Base-by-base conservation (phyloP, 352 stramenopile species). In the Saprolegnia diclina region DNA sequence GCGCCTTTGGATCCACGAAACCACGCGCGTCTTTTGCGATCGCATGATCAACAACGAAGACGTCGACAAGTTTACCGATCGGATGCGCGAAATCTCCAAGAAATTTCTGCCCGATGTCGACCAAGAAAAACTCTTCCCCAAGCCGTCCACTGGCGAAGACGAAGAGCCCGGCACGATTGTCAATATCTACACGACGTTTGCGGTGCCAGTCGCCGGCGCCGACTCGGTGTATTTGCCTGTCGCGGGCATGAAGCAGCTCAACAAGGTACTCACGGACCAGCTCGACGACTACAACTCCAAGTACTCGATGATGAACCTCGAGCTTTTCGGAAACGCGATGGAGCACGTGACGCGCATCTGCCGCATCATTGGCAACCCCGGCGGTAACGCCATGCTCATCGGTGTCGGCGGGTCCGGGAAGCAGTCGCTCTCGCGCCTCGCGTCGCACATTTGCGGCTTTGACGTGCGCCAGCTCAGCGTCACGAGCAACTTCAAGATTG, bases 281-380 rank as follows among this genome's bases (percentile, higher is more conserved):
- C 80, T 99, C 3, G 95, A 98, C 71, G 81, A 98, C 72, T 98
- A 98, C 81, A 98, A 97, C 74, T 97, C 98, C 64, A 93, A 97
- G 72, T 97, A 98, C 57, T 96, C 96, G 55, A 97, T 97, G 86
- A 99, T 99, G 96, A 97, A 99, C 71, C 76, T 99, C 1, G 96
- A 98, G 55, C 82, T 99, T 0, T 99, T 99, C 63, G 90, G 98
- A 73, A 96, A 98, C 66, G 97, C 97, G 13, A 98, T 99, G 84
- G 85, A 97, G 71, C 96, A 99, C 73, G 85, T 99, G 44, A 98
- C 94, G 22, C 89, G 96, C 37, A 98, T 99, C 53, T 97, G 90
- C 64, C 89, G 96, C 22, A 98, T 99, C 72, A 98, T 99, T 66
- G 87, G 95, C 35, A 98, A 97, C 74, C 94, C 95, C 21, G 92